phyloP scores from a whole-genome alignment of 176 grass and related monocot species.

The Stipa capillata region DNA sequence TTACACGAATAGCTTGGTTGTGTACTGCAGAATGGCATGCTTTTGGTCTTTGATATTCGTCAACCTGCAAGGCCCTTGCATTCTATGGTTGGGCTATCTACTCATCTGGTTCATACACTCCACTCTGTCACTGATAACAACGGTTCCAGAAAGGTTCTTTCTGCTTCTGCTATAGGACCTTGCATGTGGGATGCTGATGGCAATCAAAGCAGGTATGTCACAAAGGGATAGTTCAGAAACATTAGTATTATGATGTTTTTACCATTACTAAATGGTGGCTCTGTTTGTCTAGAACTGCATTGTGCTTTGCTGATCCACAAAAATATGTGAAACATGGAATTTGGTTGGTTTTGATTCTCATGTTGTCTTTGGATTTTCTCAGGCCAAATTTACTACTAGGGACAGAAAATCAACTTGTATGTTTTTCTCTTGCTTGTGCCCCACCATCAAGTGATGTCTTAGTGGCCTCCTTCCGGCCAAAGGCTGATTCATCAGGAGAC shows the following conservation, averaged over 20 bases:
- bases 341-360: neutral
- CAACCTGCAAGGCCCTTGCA: conserved; percentile 42
- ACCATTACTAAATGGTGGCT: neutral
- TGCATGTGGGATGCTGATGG: conserved; percentile 64
- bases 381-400: conserved; percentile 53
- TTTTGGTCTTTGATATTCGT: conserved; percentile 77
- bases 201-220: conserved; percentile 35
- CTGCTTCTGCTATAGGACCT: conserved; percentile 67
- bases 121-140: conserved; percentile 39
- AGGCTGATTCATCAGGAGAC: conserved; percentile 29
- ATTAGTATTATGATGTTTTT: neutral
- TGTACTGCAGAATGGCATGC: conserved; percentile 51
- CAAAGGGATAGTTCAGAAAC: neutral
- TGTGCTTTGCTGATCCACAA: neutral
- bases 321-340: neutral
- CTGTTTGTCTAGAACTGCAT: neutral
- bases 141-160: conserved; percentile 50
- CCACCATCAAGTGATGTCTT: conserved; percentile 21
- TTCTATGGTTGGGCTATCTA: conserved; percentile 42
- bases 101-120: conserved; percentile 63
- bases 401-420: conserved; percentile 33
- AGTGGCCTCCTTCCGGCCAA: conserved; percentile 77
- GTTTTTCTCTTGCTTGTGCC: conserved; percentile 65
- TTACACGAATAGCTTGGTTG: neutral
- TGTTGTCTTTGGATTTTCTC: neutral